Evolutionary conservation across 2,329 filamentous ascomycete species (phyloP), one percentile per base, ranked within the genome.

Genomic region (Botryosphaeria dothidea): DNA sequence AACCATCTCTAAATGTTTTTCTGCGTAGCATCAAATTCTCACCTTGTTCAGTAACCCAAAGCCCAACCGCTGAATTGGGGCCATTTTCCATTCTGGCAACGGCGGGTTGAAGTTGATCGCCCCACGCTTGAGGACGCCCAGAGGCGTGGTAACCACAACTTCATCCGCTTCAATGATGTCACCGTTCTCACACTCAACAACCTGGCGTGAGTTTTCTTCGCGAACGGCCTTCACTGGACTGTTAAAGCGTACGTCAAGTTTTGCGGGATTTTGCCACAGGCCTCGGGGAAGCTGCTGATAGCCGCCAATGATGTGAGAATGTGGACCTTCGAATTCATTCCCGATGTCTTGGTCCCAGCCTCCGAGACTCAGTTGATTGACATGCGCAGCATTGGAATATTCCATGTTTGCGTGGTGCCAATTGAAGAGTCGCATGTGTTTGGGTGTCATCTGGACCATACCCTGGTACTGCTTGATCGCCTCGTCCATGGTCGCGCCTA

Each of bases 341-440:
- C 95, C 95, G 57, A 93, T 93, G 74, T 99, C 96, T 72, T 99
- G 93, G 77, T 99, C 96, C 92, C 96, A 98, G 0, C 93, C 90
- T 7, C 90, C 88, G 15, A 99, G 86, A 76, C 94, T 98, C 19
- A 99, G 85, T 68, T 91, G 90, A 69, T 91, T 89, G 63, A 97
- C 88, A 69, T 93, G 96, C 1, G 89, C 92, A 1, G 95, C 95
- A 76, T 98, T 99, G 68, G 94, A 96, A 74, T 99, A 99, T 77
- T 99, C 95, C 15, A 99, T 84, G 74, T 99, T 99, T 69, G 96
- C 96, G 76, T 97, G 91, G 77, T 99, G 96, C 95, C 95, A 99
- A 73, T 97, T 99, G 72, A 98, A 85, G 17, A 99, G 83, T 51
- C 95, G 88, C 77, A 96, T 89, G 72, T 99, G 95, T 73, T 92